Conservation (phyloP, 176 grass and related monocot species). For the Oryza longistaminata region DNA sequence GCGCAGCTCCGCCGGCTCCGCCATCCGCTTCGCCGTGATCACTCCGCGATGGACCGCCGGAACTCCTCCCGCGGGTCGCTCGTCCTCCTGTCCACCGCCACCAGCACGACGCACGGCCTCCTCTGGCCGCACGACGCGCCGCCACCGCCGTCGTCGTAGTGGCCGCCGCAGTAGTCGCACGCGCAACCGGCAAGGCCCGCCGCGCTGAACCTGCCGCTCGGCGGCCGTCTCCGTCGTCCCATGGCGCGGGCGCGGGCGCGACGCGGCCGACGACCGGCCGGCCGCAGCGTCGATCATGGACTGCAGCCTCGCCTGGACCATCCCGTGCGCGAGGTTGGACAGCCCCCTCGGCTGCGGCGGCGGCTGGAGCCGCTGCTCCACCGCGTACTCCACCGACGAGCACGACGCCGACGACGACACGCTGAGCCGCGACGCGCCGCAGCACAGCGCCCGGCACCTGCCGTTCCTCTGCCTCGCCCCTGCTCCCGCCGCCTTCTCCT, state of each 20-base stretch:
- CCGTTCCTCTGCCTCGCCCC: slow-evolving; percentile 29
- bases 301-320: slow-evolving; percentile 76
- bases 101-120: slow-evolving; percentile 59
- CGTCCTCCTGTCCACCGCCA: slow-evolving; percentile 73
- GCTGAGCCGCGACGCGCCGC: slow-evolving; percentile 56
- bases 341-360: slow-evolving; percentile 29
- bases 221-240: neutral
- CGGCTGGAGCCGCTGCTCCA: neutral
- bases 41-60: slow-evolving; percentile 74
- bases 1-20: slow-evolving; percentile 75
- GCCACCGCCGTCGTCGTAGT: slow-evolving; percentile 22
- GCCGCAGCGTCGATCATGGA: slow-evolving; percentile 47
- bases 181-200: neutral
- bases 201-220: neutral
- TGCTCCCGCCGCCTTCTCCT: neutral
- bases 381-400: slow-evolving; percentile 39
- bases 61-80: slow-evolving; percentile 76
- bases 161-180: slow-evolving; percentile 19
- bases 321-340: slow-evolving; percentile 58
- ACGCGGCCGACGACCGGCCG: neutral
- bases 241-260: neutral
- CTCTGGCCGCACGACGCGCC: neutral
- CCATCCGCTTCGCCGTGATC: slow-evolving; percentile 72
- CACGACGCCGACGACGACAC: slow-evolving; percentile 58
- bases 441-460: slow-evolving; percentile 65